phyloP scores from a whole-genome alignment of 1,139 yeast species.

The Suhomyces bribrorum region DNA sequence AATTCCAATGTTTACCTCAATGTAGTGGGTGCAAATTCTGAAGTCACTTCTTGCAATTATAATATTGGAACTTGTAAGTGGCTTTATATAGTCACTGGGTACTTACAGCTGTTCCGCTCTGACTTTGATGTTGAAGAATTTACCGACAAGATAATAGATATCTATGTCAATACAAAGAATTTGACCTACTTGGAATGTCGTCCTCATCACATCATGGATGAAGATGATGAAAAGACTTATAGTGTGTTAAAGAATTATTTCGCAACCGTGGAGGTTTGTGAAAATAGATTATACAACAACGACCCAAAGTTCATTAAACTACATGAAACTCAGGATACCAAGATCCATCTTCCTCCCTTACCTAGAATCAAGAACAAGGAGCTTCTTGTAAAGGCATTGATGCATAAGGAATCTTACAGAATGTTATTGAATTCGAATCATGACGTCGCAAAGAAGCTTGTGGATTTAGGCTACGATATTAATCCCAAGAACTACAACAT shows the following conservation, averaged over 20 bases:
- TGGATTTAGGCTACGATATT: conserved; percentile 18
- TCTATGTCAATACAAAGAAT: conserved; percentile 29
- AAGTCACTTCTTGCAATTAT: conserved; percentile 11
- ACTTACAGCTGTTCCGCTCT: conserved; percentile 28
- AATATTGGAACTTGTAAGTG: conserved; percentile 23
- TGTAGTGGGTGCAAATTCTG: conserved; percentile 2
- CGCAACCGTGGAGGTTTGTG: conserved; percentile 23
- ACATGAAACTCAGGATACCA: conserved; percentile 25
- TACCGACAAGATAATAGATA: conserved; percentile 32
- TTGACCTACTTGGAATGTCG: conserved; percentile 11
- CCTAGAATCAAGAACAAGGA: conserved; percentile 36
- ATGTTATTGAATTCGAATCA: conserved; percentile 35
- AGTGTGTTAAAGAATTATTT: conserved; percentile 26
- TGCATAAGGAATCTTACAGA: conserved; percentile 44
- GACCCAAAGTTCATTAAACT: conserved; percentile 26
- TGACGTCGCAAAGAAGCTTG: conserved; percentile 29
- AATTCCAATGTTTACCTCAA: conserved; percentile 10
- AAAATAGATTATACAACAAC: conserved; percentile 22
- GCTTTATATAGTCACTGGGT: conserved; percentile 43
- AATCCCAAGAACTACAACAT: conserved; percentile 24
- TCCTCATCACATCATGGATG: conserved; percentile 11
- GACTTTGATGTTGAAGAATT: conserved; percentile 29
- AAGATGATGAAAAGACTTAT: conserved; percentile 16
- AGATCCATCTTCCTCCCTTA: conserved; percentile 36
- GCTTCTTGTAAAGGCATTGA: conserved; percentile 37